Evolutionary conservation across 495 filamentous ascomycete species (phyloP).

Genomic region (Jackrogersella minutella): DNA sequence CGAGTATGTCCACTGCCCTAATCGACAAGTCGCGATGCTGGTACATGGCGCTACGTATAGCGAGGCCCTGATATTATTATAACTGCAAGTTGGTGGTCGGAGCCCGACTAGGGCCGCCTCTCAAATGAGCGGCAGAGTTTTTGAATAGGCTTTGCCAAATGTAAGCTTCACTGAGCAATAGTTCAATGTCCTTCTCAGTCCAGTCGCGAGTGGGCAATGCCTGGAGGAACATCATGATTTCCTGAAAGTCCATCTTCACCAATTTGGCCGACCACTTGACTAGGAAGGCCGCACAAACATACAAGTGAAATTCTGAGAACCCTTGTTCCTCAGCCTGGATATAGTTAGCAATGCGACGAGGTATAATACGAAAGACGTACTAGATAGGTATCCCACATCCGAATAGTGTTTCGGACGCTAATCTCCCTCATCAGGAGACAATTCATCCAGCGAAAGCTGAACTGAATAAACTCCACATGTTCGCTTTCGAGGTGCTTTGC

Average conservation of each 20-base stretch:
- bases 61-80: slow-evolving; percentile 16
- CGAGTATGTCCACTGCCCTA: too few species aligned
- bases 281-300: slow-evolving; percentile 98
- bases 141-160: slow-evolving; percentile 96
- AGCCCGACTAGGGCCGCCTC: slow-evolving; percentile 53
- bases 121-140: slow-evolving; percentile 84
- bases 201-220: slow-evolving; percentile 91
- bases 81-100: slow-evolving; percentile 54
- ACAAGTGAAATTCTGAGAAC: slow-evolving; percentile 97
- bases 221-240: slow-evolving; percentile 99
- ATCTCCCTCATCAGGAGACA: slow-evolving; percentile 98
- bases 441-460: slow-evolving; percentile 99
- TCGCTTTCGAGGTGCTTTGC: slow-evolving; percentile 89
- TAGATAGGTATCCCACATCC: slow-evolving; percentile 99
- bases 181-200: slow-evolving; percentile 98
- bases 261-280: slow-evolving; percentile 97
- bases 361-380: slow-evolving; percentile 58
- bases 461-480: slow-evolving; percentile 97
- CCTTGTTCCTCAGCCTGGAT: slow-evolving; percentile 93
- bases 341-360: background rate
- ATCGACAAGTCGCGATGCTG: too few species aligned
- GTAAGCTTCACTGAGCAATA: slow-evolving; percentile 92
- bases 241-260: slow-evolving; percentile 97
- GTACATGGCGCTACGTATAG: too few species aligned
- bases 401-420: slow-evolving; percentile 91